phyloP scores from a whole-genome alignment of 2,329 filamentous ascomycete genomes.

The Pseudogymnoascus sp. region DNA sequence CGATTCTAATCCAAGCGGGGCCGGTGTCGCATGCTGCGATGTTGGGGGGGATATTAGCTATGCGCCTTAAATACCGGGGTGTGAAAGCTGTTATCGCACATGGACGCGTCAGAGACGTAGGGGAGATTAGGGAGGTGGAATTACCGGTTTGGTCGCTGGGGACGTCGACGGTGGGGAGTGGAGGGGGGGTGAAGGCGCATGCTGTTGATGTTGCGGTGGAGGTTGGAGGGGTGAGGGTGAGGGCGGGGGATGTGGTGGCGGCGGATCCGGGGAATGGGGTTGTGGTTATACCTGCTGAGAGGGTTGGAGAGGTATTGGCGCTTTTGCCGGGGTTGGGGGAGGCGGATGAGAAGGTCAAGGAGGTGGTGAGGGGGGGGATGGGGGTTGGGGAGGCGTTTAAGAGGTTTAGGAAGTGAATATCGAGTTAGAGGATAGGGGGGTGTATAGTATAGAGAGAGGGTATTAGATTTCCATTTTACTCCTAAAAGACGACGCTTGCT shows the following conservation, averaged over 20 bases:
- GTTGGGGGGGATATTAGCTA: constrained; percentile 68
- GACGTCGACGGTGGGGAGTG: constrained; percentile 49
- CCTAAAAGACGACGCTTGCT: neutral
- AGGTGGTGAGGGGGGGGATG: constrained; percentile 53
- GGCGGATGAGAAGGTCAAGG: constrained; percentile 53
- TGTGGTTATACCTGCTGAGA: constrained; percentile 55
- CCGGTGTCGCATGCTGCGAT: constrained; percentile 60
- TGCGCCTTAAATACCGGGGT: constrained; percentile 54
- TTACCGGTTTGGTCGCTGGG: constrained; percentile 52
- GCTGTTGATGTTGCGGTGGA: constrained; percentile 39
- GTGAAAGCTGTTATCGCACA: constrained; percentile 56
- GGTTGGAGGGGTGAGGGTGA: constrained; percentile 35
- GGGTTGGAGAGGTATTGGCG: constrained; percentile 50
- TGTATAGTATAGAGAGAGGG: neutral
- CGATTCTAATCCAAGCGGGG: constrained; percentile 59
- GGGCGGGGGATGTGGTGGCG: constrained; percentile 58
- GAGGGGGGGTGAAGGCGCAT: constrained; percentile 47
- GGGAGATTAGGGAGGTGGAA: constrained; percentile 45
- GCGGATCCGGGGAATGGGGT: constrained; percentile 62
- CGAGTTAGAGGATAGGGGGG: neutral
- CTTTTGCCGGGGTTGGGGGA: constrained; percentile 35
- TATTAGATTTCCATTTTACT: neutral
- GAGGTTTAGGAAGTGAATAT: constrained; percentile 26
- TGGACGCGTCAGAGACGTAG: constrained; percentile 58
- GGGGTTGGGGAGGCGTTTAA: constrained; percentile 59